Percentiles rank a stretch among this genome's conserved stretches.
phyloP scores from a whole-genome alignment of 225 moss, liverwort and hornwort species.

The Thuidium tamariscinum region DNA sequence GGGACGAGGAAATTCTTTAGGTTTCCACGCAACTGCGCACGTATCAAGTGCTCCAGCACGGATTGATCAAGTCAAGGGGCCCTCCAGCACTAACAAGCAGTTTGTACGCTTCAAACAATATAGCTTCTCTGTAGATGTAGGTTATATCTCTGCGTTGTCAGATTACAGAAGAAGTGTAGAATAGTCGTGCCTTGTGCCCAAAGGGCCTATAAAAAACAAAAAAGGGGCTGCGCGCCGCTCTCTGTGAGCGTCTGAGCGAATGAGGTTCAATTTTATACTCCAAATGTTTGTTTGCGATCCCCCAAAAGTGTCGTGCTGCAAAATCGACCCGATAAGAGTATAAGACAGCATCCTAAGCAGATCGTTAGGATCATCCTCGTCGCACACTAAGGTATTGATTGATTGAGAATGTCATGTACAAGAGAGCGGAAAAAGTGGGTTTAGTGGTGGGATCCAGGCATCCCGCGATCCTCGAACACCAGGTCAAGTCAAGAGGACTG shows the following conservation, averaged over 20 bases:
- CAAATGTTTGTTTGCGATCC: neutral
- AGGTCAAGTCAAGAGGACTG: conserved; percentile 12
- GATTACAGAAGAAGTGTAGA: neutral
- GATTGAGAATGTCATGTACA: neutral
- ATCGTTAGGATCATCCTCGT: neutral
- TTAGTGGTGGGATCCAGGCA: neutral
- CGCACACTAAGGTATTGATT: neutral
- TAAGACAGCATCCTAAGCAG: conserved; percentile 11
- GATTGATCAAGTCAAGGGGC: neutral
- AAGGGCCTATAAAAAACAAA: no score
- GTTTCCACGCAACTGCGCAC: neutral
- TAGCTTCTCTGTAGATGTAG: neutral
- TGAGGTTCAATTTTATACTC: neutral
- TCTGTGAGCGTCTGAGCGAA: neutral
- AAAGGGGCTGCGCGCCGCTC: neutral
- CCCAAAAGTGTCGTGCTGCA: neutral
- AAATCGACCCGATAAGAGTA: neutral
- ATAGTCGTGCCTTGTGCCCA: neutral
- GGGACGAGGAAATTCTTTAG: neutral
- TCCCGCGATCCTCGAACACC: neutral
- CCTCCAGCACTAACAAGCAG: neutral
- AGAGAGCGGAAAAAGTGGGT: neutral
- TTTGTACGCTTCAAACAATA: neutral
- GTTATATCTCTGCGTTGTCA: neutral
- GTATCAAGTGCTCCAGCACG: neutral